Base-by-base conservation (phyloP, 257 asterid genomes). In the Rehmannia glutinosa region DNA sequence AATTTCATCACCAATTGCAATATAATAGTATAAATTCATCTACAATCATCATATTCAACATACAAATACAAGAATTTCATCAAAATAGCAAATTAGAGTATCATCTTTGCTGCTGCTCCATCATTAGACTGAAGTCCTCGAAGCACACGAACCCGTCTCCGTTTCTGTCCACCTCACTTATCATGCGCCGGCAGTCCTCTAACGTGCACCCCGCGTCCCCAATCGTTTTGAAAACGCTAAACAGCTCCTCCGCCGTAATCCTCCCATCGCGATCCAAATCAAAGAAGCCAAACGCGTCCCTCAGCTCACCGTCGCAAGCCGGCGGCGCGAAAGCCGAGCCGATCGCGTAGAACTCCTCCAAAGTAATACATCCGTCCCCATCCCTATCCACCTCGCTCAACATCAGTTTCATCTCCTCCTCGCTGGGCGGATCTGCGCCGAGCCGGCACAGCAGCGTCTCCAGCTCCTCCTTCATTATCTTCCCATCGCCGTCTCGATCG, bases 121-220 rank as follows among this genome's bases (percentile, higher is more conserved):
- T 82, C 87, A 82, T 73, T 24, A 62, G 59, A 33, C 72, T 43
- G 56, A 82, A 82, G 70, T 82, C 87, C 76, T 69, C 78, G 38
- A 75, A 82, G 70, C 84, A 82, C 43, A 82, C 87, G 58, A 82
- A 65, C 16, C 87, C 84, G 27, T 82, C 87, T 5, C 76, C 73
- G 47, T 78, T 75, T 5, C 55, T 63, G 16, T 82, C 77, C 24
- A 78, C 84, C 0, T 70, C 80, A 3, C 74, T 62, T 38, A 82
- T 75, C 84, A 82, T 82, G 53, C 80, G 68, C 76, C 64, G 73
- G 79, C 87, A 82, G 13, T 82, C 87, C 70, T 75, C 87, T 64
- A 82, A 66, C 79, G 84, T 82, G 80, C 84, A 82, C 77, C 54
- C 43, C 15, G 71, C 57, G 43, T 54, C 79, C 23, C 84, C 85